phyloP scores from a whole-genome alignment of 2,329 filamentous ascomycete genomes.

The Fonsecaea pugnacius region DNA sequence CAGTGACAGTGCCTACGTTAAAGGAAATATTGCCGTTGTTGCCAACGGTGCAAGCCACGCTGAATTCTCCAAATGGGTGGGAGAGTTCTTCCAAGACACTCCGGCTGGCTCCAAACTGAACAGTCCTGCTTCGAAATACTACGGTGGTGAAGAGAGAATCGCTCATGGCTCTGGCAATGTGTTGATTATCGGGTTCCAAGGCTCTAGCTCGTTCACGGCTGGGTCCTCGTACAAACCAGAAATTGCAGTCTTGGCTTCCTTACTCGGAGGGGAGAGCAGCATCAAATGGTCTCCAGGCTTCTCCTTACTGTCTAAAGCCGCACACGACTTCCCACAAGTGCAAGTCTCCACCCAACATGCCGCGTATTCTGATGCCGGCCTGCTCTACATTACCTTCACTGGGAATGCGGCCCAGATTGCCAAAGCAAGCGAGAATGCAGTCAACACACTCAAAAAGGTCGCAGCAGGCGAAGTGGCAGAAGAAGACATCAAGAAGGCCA shows the following conservation, averaged over 20 bases:
- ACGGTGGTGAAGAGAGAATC: conserved; percentile 90
- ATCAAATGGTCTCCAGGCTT: conserved; percentile 98
- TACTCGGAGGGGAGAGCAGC: conserved; percentile 85
- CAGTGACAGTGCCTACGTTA: conserved; percentile 78
- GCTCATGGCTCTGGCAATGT: conserved; percentile 77
- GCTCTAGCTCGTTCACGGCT: conserved; percentile 73
- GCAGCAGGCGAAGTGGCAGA: conserved; percentile 74
- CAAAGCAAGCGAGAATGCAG: conserved; percentile 73
- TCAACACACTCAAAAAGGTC: conserved; percentile 80
- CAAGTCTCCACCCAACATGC: conserved; percentile 75
- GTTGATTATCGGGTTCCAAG: conserved; percentile 88
- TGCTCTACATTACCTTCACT: conserved; percentile 79
- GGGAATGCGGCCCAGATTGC: conserved; percentile 75
- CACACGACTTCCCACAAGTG: conserved; percentile 67
- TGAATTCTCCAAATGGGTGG: conserved; percentile 84
- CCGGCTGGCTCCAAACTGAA: conserved; percentile 58
- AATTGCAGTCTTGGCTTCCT: conserved; percentile 79
- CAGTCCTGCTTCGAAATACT: conserved; percentile 77
- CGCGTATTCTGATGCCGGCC: conserved; percentile 91
- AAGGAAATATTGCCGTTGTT: conserved; percentile 88
- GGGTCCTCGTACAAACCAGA: conserved; percentile 83
- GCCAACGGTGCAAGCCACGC: conserved; percentile 81
- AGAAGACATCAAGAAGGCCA: conserved; percentile 89
- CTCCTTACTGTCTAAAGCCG: conserved; percentile 82
- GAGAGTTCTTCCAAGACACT: conserved; percentile 83